These are phyloP conservation scores for Lentithecium fluviatile DNA, from an alignment of 495 filamentous ascomycete species.

Conservation along the genomic window DNA sequence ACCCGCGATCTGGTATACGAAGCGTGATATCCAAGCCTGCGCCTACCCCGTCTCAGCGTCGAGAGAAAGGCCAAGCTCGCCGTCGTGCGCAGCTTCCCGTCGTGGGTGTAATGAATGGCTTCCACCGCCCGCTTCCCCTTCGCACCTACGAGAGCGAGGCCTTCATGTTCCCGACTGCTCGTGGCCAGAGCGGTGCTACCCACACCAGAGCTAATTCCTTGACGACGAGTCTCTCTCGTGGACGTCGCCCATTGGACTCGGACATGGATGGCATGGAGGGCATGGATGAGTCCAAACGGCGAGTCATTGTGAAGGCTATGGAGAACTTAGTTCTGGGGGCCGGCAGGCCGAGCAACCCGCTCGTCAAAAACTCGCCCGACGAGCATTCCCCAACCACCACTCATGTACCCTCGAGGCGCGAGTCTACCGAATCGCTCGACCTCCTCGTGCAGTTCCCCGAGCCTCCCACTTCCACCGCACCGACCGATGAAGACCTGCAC, in stretches of 20 bases:
- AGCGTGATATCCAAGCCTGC: not conserved
- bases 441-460: too few species aligned
- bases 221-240: not conserved
- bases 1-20: not conserved
- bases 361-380: too few species aligned
- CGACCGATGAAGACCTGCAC: not conserved
- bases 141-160: not conserved
- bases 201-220: not conserved
- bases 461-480: too few species aligned
- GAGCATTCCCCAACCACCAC: too few species aligned
- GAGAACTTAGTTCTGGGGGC: too few species aligned
- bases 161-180: not conserved
- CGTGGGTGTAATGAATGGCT: not conserved
- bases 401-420: too few species aligned
- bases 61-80: not conserved
- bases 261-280: not conserved
- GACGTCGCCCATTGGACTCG: not conserved
- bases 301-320: too few species aligned
- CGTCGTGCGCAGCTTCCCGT: not conserved
- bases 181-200: not conserved
- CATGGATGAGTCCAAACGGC: not conserved
- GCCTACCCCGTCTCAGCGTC: constrained; percentile 1
- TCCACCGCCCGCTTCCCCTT: constrained; percentile 3
- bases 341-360: too few species aligned
- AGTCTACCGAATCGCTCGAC: too few species aligned